Base-by-base conservation (phyloP, 2,329 filamentous ascomycete genomes). In the Stachybotrys elegans region DNA sequence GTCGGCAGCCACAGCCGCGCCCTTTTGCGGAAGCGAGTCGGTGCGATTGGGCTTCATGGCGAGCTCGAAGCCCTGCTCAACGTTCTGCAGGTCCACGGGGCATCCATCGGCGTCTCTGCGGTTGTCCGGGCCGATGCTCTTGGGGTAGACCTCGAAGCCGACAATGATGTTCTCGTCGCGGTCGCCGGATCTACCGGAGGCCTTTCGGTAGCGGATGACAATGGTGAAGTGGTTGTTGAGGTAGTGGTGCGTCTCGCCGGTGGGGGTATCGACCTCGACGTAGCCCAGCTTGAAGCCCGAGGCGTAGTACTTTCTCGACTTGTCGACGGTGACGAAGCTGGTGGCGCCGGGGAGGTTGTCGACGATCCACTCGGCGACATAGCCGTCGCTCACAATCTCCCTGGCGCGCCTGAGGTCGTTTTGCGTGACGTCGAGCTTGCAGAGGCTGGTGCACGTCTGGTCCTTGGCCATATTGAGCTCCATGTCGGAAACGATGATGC, bases 291-390 rank as follows among this genome's bases (percentile, higher is more conserved):
- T 94, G 74, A 95, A 95, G 2, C 90, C 90, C 2, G 88, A 83
- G 12, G 88, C 86, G 61, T 95, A 95, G 70, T 95, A 94, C 64
- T 91, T 94, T 56, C 81, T 77, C 38, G 78, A 82, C 68, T 89
- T 89, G 64, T 94, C 89, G 27, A 88, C 84, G 0, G 87, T 92
- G 22, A 93, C 85, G 58, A 94, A 94, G 62, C 84, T 91, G 8
- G 89, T 94, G 27, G 89, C 89, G 6, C 89, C 89, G 2, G 90
- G 89, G 9, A 95, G 73, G 57, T 95, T 95, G 64, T 95, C 89
- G 51, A 93, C 86, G 53, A 95, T 94, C 90, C 89, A 95, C 65
- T 95, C 89, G 2, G 84, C 83, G n/a, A 93, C 82, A 62, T 93
- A 94, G 27, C 86, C 87, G 43, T 90, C 79, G 48, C 77, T 78